These are phyloP conservation scores for Cyberlindnera bimundalis DNA, from an alignment of 805 yeast genomes.

Conservation along the genomic window DNA sequence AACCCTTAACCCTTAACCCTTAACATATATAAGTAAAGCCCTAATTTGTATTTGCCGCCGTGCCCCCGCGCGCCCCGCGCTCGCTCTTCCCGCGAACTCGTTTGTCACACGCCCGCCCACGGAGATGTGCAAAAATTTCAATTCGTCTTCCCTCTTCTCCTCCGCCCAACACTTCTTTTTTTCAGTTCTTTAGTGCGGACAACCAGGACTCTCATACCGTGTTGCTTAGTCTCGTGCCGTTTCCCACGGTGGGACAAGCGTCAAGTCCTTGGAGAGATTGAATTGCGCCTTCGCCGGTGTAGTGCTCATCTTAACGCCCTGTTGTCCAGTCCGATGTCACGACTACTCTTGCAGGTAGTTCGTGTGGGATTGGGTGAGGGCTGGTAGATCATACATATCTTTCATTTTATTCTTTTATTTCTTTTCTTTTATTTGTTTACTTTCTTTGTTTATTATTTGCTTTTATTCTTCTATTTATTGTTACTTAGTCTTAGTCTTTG, in stretches of 20 bases:
- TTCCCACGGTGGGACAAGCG: constrained; percentile 45
- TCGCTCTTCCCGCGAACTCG: no score
- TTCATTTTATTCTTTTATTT: no score
- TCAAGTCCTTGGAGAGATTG: constrained; percentile 70
- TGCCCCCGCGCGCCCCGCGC: no score
- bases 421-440: background rate
- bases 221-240: constrained; percentile 49
- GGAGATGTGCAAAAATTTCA: constrained; percentile 1
- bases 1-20: no score
- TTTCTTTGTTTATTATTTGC: no score
- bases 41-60: no score
- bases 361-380: constrained; percentile 46
- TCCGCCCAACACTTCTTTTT: constrained; percentile 1
- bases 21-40: no score
- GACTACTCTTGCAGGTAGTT: constrained; percentile 37
- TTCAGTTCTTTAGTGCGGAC: constrained; percentile 52
- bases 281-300: constrained; percentile 27
- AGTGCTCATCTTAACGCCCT: constrained; percentile 68
- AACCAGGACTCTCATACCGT: constrained; percentile 71
- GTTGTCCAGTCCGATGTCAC: constrained; percentile 37
- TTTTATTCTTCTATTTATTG: no score
- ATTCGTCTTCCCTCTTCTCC: background rate
- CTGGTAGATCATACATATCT: constrained; percentile 60
- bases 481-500: no score
- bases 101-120: no score